These are phyloP conservation scores for Sphagnurus paluster DNA, from an alignment of 1,284 basidiomycete genomes.

Conservation along the genomic window DNA sequence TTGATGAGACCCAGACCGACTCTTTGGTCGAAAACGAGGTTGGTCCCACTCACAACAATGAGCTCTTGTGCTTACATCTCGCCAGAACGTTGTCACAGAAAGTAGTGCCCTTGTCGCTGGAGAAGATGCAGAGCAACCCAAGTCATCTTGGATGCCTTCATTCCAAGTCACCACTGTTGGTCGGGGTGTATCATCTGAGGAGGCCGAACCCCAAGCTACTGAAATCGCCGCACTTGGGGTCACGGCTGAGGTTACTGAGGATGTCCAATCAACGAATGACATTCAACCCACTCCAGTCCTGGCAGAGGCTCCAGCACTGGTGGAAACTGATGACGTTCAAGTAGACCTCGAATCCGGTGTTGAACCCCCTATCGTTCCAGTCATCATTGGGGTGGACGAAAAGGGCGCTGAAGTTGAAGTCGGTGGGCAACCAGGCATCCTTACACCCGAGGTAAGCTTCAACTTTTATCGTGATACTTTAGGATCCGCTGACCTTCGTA, in stretches of 20 bases:
- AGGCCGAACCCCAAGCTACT: not conserved
- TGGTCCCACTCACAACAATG: too few species aligned
- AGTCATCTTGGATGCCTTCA: conserved; percentile 19
- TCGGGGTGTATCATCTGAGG: conserved; percentile 11
- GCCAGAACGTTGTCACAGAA: too few species aligned
- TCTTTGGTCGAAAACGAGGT: too few species aligned
- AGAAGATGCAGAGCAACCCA: conserved; percentile 18
- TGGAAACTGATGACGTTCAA: not conserved
- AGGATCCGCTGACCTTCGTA: not conserved
- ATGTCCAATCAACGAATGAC: too few species aligned
- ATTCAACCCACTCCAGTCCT: too few species aligned
- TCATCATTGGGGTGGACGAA: not conserved
- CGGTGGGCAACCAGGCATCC: not conserved
- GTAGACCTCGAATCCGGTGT: not conserved
- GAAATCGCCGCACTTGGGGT: not conserved
- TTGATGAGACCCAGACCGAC: not conserved
- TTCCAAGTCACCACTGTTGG: conserved; percentile 20
- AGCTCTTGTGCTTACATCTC: too few species aligned
- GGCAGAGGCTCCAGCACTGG: too few species aligned
- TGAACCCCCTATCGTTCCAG: not conserved
- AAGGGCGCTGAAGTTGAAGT: conserved; percentile 12
- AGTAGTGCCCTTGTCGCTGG: not conserved
- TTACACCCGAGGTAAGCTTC: not conserved
- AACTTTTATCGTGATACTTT: not conserved
- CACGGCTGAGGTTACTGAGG: not conserved